A percentile compares a stretch with the other conserved stretches of the same genome.
phyloP scores from a whole-genome alignment of 306 rosid genomes.

The Cicer arietinum region DNA sequence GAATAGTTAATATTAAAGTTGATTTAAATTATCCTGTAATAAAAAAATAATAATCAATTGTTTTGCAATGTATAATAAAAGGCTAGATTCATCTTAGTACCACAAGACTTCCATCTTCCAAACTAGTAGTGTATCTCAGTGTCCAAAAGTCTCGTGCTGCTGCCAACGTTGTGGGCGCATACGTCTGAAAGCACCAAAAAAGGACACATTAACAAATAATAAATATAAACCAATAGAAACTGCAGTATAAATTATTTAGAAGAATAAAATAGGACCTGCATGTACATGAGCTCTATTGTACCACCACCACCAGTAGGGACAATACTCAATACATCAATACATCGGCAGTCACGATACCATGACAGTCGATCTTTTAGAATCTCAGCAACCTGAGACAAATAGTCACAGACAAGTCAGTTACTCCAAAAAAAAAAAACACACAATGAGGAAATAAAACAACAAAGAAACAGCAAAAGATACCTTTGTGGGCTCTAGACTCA shows the following conservation, averaged over 20 bases:
- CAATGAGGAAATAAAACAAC: not conserved
- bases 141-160: slow-evolving; percentile 99
- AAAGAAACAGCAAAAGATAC: slow-evolving; percentile 40
- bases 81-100: slow-evolving; percentile 46
- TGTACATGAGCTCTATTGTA: slow-evolving; percentile 88
- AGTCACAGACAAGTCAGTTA: not conserved
- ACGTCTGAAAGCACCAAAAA: slow-evolving; percentile 56
- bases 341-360: slow-evolving; percentile 95
- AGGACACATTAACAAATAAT: not conserved
- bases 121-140: slow-evolving; percentile 76
- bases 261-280: slow-evolving; percentile 65
- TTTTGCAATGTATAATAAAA: not conserved
- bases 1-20: slow-evolving; percentile 29
- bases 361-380: slow-evolving; percentile 91
- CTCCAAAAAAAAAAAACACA: not conserved
- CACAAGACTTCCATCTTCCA: slow-evolving; percentile 99
- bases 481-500: slow-evolving; percentile 98
- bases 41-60: not conserved
- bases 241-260: not conserved
- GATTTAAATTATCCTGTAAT: not conserved
- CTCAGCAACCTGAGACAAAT: slow-evolving; percentile 73
- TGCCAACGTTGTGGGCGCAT: slow-evolving; percentile 95
- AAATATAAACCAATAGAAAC: not conserved
- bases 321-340: slow-evolving; percentile 75
- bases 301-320: slow-evolving; percentile 90